Evolutionary conservation across 495 filamentous ascomycete genomes (phyloP), one percentile per base, ranked within the genome.

Genomic region (Ramalina intermedia): DNA sequence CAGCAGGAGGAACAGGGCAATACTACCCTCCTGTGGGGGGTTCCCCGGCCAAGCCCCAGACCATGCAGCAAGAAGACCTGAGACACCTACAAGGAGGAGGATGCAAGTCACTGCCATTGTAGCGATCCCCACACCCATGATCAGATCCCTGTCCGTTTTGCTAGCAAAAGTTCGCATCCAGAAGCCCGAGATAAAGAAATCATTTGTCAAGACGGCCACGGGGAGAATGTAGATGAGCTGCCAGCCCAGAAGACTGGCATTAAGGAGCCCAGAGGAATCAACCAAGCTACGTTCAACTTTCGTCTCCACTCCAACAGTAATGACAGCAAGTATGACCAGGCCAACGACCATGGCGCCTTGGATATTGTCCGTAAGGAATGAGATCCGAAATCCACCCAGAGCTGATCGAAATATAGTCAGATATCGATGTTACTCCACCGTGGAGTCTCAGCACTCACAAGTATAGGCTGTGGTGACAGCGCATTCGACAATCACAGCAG

Each of bases 91-190:
- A 7, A 87, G 67, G 2, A 74, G 72, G 8, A 87, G 62, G 56
- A 87, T 76, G 45, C 77, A 59, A 36, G 81, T 69, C 33, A 81
- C 71, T 43, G 65, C 73, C 7, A 78, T 60, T 12, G 74, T 71
- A 17, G 84, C 83, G 16, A 82, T 64, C n/a, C 68, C 68, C 29
- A 81, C 69, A 11, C 83, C 83, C 46, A 84, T 68, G 67, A 72
- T 75, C n/a, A 87, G 73, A 54, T 87, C 84, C 49, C 69, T 78
- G 65, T 87, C 84, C 1, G 82, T 82, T 56, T 78, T 81, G 49
- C 81, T 80, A 18, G 83, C 80, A 58, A 87, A 87, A n/a, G 84
- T 82, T 43, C 83, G 79, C 56, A 87, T 75, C 83, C 83, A 87
- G 66, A 82, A 85, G 51, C 74, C 75, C 44, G 81, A 82, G 29